Percentiles rank a stretch among this genome's conserved stretches.
Evolutionary conservation across 2,329 filamentous ascomycete species (phyloP).

Genomic region (Xylaria multiplex): DNA sequence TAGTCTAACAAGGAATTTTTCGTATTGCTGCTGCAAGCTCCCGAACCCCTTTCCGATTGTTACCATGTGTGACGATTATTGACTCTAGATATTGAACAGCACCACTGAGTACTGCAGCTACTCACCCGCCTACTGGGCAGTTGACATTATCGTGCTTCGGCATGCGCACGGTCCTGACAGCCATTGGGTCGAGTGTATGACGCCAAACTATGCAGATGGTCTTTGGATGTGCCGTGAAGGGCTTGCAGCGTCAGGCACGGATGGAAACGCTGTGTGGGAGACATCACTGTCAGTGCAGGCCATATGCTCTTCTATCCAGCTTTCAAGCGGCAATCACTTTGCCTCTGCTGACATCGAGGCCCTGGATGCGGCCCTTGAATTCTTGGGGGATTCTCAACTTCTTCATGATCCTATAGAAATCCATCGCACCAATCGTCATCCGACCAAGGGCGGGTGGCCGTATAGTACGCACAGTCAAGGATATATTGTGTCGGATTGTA

Average conservation of each 20-base stretch:
- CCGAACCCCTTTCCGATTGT: too few species aligned
- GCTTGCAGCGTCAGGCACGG: constrained; percentile 21
- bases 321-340: background rate
- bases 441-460: constrained; percentile 23
- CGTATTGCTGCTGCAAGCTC: too few species aligned
- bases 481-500: constrained; percentile 21
- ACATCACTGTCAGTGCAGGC: constrained; percentile 17
- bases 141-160: constrained; percentile 18
- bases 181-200: constrained; percentile 18
- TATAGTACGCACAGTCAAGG: constrained; percentile 18
- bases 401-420: constrained; percentile 19
- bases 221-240: constrained; percentile 26
- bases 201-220: constrained; percentile 5
- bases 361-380: constrained; percentile 11
- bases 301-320: constrained; percentile 5
- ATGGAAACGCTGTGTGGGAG: constrained; percentile 24
- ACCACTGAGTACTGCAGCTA: constrained; percentile 13
- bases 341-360: constrained; percentile 1
- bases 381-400: constrained; percentile 24
- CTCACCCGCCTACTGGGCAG: constrained; percentile 14
- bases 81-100: too few species aligned
- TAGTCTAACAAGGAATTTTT: too few species aligned
- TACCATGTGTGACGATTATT: too few species aligned
- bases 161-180: constrained; percentile 19
- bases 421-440: constrained; percentile 21